A percentile compares a stretch with the other conserved stretches of the same genome.
Evolutionary conservation across 2,329 filamentous ascomycete genomes (phyloP).

Genomic region (Orbilia brochopaga): DNA sequence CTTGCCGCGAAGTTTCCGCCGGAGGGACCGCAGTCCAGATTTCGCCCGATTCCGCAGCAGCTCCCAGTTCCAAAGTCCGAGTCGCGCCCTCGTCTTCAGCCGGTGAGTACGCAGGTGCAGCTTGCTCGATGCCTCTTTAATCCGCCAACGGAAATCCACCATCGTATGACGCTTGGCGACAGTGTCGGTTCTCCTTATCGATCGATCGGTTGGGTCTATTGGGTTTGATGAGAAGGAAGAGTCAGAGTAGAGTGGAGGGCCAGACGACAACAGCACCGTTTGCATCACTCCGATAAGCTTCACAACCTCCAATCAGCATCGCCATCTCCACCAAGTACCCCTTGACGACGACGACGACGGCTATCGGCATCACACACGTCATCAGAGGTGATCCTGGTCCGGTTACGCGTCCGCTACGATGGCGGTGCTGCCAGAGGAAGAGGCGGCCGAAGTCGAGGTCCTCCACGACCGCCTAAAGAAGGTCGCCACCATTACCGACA

Average conservation of each 20-base stretch:
- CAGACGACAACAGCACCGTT: background rate
- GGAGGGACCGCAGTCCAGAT: slow-evolving; percentile 9
- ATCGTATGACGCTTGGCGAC: background rate
- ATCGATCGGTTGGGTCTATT: background rate
- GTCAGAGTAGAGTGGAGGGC: background rate
- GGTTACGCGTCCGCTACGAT: slow-evolving; percentile 14
- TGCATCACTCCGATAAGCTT: background rate
- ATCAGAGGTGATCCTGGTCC: background rate
- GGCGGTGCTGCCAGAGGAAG: slow-evolving; percentile 63
- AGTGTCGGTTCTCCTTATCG: background rate
- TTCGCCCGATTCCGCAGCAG: slow-evolving; percentile 9
- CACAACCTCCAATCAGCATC: too few species aligned
- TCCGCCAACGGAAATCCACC: background rate
- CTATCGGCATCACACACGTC: background rate
- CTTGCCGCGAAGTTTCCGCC: slow-evolving; percentile 4
- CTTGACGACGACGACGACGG: background rate
- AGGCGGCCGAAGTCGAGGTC: slow-evolving; percentile 73
- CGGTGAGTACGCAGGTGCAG: slow-evolving; percentile 25
- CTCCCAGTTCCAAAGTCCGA: slow-evolving; percentile 33
- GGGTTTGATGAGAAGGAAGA: background rate
- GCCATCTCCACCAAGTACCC: too few species aligned
- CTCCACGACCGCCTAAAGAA: slow-evolving; percentile 80
- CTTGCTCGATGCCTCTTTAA: slow-evolving; percentile 16
- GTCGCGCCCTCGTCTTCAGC: slow-evolving; percentile 24
- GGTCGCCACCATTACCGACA: slow-evolving; percentile 90